Base-by-base conservation (phyloP, 495 filamentous ascomycete species). In the Penicillium diatomitis region DNA sequence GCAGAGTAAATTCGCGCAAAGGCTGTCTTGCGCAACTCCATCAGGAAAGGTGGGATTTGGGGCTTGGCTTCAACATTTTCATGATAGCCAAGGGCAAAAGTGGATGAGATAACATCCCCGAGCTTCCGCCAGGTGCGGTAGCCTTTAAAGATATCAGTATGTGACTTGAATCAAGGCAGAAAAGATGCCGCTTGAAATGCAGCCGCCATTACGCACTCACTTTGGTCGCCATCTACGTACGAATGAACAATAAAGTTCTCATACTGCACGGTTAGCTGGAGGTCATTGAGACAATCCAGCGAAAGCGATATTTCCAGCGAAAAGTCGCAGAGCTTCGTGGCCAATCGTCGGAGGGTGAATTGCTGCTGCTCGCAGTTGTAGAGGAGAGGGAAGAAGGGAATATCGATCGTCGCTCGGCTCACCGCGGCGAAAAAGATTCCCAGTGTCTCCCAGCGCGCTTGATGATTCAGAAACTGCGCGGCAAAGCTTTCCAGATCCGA, bases 171-270 rank as follows among this genome's bases (percentile, higher is more conserved):
- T 20, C 20, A 20, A 20, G 20, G 20, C 20, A 20, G 20, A 20
- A 20, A 20, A 20, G 20, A 20, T 20, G 20, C 20, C 20, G 20
- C 20, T 20, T 20, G 20, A 20, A 20, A 20, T 20, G 20, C 20
- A 20, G 20, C 20, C 20, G 7, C 4, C 36, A 27, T 28, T 4
- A 30, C 37, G 6, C 6, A 44, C 56, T 54, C 48, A 73, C 70
- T 72, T 47, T 73, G 69, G 44, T 72, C 70, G 30, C 70, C 70
- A 47, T 72, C 65, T n/a, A 71, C 62, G 37, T 66, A 61, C 0
- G 69, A 72, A 45, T 71, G 69, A 1, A 72, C 55, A 36, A 73
- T 72, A 20, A 72, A 71, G 37, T 72, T 73, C 46, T 73, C 70
- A 40, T 72, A 73, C 44, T 72, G 69, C 12, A 71, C 49, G 10